Percentiles rank a stretch among this genome's conserved stretches.
These are phyloP conservation scores for Fusarium graminum DNA, from an alignment of 2,329 filamentous ascomycete genomes.

Conservation along the genomic window DNA sequence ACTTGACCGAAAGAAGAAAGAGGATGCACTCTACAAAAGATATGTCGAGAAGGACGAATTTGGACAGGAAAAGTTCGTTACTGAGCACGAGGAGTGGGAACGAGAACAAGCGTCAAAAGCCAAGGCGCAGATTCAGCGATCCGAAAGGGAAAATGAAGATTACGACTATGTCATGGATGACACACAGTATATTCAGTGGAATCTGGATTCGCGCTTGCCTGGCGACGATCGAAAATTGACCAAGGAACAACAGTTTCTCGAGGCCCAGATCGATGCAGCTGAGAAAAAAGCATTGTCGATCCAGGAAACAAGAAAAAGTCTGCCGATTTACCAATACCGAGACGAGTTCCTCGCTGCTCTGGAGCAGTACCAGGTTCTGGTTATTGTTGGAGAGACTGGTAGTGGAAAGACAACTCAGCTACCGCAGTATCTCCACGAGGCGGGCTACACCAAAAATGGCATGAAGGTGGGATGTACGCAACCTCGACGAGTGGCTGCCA, in stretches of 20 bases:
- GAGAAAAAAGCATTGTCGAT: slow-evolving; percentile 91
- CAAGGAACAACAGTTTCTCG: slow-evolving; percentile 82
- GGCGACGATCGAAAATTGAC: slow-evolving; percentile 79
- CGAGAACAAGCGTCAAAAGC: slow-evolving; percentile 88
- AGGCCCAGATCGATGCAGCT: slow-evolving; percentile 86
- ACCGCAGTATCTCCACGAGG: slow-evolving; percentile 92
- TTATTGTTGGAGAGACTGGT: slow-evolving; percentile 95
- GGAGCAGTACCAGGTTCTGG: slow-evolving; percentile 86
- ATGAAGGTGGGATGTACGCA: slow-evolving; percentile 94
- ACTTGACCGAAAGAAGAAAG: slow-evolving; percentile 86
- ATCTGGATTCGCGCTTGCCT: slow-evolving; percentile 77
- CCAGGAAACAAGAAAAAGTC: slow-evolving; percentile 88
- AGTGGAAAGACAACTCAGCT: slow-evolving; percentile 96
- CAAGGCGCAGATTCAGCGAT: slow-evolving; percentile 83
- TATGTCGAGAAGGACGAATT: slow-evolving; percentile 90
- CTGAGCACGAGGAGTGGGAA: slow-evolving; percentile 97
- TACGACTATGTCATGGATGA: slow-evolving; percentile 97
- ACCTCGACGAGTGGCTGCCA: slow-evolving; percentile 93
- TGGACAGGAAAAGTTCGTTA: slow-evolving; percentile 89
- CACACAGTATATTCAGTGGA: slow-evolving; percentile 87
- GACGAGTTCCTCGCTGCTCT: slow-evolving; percentile 89
- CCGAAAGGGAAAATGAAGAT: slow-evolving; percentile 82
- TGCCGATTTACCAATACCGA: slow-evolving; percentile 91
- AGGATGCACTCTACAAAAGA: slow-evolving; percentile 89
- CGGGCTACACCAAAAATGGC: slow-evolving; percentile 86